Evolutionary conservation across 139 green algal genomes (phyloP).

Genomic region (Chlorella sp.): DNA sequence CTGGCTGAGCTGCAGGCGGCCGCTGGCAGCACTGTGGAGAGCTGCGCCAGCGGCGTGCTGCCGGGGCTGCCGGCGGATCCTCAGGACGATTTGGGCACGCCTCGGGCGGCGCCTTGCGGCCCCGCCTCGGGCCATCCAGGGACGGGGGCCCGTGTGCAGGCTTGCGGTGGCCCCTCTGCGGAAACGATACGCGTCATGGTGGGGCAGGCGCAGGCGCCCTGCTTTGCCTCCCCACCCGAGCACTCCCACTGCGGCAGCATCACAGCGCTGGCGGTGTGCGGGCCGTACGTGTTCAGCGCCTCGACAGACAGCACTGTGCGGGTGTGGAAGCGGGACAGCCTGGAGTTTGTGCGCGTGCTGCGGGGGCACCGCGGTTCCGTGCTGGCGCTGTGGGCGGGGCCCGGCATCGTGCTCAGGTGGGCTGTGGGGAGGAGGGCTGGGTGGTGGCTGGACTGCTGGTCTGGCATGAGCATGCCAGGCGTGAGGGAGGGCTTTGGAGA

Average conservation of each 20-base stretch:
- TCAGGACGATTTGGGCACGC: not conserved
- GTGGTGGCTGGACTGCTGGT: not conserved
- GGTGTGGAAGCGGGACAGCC: conserved; percentile 67
- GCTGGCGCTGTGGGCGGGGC: conserved; percentile 76
- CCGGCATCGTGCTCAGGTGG: conserved; percentile 70
- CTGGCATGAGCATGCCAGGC: too few species aligned
- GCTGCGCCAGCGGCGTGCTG: too few species aligned
- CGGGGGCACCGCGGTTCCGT: conserved; percentile 78
- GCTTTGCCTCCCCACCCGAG: conserved; percentile 1
- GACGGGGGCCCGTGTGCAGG: not conserved
- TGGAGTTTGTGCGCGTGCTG: conserved; percentile 71
- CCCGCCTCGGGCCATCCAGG: too few species aligned
- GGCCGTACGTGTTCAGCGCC: conserved; percentile 50
- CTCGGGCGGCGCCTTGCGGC: not conserved
- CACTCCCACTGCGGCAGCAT: conserved; percentile 66
- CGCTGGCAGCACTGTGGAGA: too few species aligned
- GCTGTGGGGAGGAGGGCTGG: not conserved
- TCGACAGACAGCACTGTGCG: conserved; percentile 70
- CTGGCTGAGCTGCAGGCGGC: not conserved
- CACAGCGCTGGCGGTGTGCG: conserved; percentile 67
- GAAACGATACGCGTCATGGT: conserved; percentile 28
- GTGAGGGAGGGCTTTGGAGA: too few species aligned
- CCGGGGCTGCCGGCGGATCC: too few species aligned
- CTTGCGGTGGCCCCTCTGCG: not conserved
- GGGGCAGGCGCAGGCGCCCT: conserved; percentile 5